phyloP scores from a whole-genome alignment of 176 grass and related monocot genomes.

The Luzula sylvatica region DNA sequence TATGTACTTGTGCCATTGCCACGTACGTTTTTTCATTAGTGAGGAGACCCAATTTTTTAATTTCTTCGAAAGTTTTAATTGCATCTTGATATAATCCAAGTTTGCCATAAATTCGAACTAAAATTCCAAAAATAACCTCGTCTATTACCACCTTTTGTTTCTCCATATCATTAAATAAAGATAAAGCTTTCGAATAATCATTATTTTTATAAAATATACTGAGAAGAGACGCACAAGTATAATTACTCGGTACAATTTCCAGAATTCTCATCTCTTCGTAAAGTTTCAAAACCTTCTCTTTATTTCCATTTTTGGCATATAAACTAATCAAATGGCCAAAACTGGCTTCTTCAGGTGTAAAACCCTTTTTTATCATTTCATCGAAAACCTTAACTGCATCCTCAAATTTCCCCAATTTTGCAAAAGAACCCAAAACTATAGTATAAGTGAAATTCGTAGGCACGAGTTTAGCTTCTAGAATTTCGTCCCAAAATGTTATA shows the following conservation, averaged over 20 bases:
- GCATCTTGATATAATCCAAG: slow-evolving; percentile 69
- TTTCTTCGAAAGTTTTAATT: slow-evolving; percentile 48
- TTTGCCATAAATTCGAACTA: slow-evolving; percentile 81
- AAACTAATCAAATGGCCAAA: slow-evolving; percentile 58
- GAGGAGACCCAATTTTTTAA: slow-evolving; percentile 38
- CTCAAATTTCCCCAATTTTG: slow-evolving; percentile 40
- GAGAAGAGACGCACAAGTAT: slow-evolving; percentile 79
- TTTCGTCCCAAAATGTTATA: slow-evolving; percentile 61
- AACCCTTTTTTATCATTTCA: slow-evolving; percentile 41
- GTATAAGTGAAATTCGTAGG: slow-evolving; percentile 67
- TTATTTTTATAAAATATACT: slow-evolving; percentile 54
- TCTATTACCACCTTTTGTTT: slow-evolving; percentile 44
- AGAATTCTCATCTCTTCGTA: slow-evolving; percentile 58
- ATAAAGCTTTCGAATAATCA: slow-evolving; percentile 76
- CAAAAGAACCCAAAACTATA: slow-evolving; percentile 52
- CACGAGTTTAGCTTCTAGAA: slow-evolving; percentile 36
- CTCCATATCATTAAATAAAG: slow-evolving; percentile 70
- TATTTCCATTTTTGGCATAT: slow-evolving; percentile 43
- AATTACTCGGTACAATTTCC: slow-evolving; percentile 64
- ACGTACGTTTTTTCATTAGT: slow-evolving; percentile 80
- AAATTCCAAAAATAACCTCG: slow-evolving; percentile 90
- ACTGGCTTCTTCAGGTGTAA: slow-evolving; percentile 47
- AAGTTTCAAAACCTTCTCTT: slow-evolving; percentile 48
- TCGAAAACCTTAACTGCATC: slow-evolving; percentile 46
- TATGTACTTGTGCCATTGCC: slow-evolving; percentile 78